These are phyloP conservation scores for Apophysomyces trapeziformis DNA, from an alignment of 371 early-diverging fungal species.

Conservation along the genomic window DNA sequence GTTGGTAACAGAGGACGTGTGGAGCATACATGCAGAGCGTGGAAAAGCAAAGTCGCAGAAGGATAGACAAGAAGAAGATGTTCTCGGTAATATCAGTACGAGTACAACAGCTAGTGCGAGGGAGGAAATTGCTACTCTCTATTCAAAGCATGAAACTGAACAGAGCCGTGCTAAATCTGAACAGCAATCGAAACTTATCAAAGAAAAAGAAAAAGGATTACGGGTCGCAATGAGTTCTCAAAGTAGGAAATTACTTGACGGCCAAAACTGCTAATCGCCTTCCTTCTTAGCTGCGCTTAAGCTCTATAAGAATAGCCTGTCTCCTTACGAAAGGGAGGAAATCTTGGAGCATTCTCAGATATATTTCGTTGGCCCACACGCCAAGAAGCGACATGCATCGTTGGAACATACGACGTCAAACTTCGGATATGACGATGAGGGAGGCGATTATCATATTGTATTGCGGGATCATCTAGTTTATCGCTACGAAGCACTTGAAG, in stretches of 20 bases:
- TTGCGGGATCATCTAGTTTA: constrained; percentile 80
- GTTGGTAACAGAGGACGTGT: constrained; percentile 22
- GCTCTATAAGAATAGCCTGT: constrained; percentile 65
- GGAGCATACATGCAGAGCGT: constrained; percentile 21
- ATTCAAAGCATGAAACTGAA: constrained; percentile 6
- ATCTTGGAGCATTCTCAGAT: constrained; percentile 79
- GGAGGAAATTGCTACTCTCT: constrained; percentile 13
- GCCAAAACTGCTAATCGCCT: neutral
- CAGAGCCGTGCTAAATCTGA: neutral
- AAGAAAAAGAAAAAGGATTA: constrained; percentile 21
- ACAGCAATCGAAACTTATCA: constrained; percentile 2
- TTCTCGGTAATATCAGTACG: constrained; percentile 14
- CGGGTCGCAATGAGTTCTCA: constrained; percentile 50
- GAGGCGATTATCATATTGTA: constrained; percentile 81
- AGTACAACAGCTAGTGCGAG: constrained; percentile 18
- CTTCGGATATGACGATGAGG: constrained; percentile 83
- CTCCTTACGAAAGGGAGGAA: constrained; percentile 82
- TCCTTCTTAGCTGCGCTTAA: constrained; percentile 49
- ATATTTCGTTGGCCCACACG: constrained; percentile 85
- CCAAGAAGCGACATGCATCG: constrained; percentile 57
- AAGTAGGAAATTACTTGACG: constrained; percentile 17
- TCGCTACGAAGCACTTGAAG: constrained; percentile 80
- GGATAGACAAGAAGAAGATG: constrained; percentile 6
- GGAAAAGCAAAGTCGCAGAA: constrained; percentile 9
- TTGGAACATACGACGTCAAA: constrained; percentile 55